Evolutionary conservation across 2,329 filamentous ascomycete species (phyloP).

Genomic region (Endocalyx cinctus): DNA sequence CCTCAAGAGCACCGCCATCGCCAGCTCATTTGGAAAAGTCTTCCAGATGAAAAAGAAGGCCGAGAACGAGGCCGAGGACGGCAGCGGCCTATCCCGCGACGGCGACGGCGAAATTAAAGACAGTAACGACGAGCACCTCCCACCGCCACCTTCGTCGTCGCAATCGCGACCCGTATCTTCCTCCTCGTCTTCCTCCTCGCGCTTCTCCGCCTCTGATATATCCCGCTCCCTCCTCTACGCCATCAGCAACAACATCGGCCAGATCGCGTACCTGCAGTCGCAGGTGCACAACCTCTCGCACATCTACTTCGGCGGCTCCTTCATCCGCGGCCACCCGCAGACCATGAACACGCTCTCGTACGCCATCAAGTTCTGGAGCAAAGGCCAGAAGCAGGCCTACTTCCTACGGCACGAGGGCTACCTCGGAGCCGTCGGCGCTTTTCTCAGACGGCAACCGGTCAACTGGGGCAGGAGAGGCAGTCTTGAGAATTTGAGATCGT

Average conservation of each 20-base stretch:
- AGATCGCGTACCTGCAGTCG: slow-evolving; percentile 95
- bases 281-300: slow-evolving; percentile 87
- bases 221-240: slow-evolving; percentile 89
- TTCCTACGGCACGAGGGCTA: slow-evolving; percentile 96
- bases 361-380: slow-evolving; percentile 96
- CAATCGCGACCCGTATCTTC: slow-evolving; percentile 12
- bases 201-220: slow-evolving; percentile 79
- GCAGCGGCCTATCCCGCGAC: slow-evolving; percentile 51
- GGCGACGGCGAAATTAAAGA: slow-evolving; percentile 28
- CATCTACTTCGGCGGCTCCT: slow-evolving; percentile 97
- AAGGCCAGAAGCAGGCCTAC: slow-evolving; percentile 89
- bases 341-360: slow-evolving; percentile 98
- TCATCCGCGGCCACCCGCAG: slow-evolving; percentile 92
- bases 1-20: slow-evolving; percentile 91
- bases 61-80: slow-evolving; percentile 73
- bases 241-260: slow-evolving; percentile 95
- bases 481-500: no score
- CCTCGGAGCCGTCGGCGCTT: slow-evolving; percentile 87
- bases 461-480: slow-evolving; percentile 88
- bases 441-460: slow-evolving; percentile 81
- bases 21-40: slow-evolving; percentile 94
- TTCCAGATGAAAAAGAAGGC: slow-evolving; percentile 87
- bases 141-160: slow-evolving; percentile 4
- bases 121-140: neutral
- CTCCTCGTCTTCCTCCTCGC: slow-evolving; percentile 30